Evolutionary conservation across 495 filamentous ascomycete species (phyloP).

Genomic region (Rhypophila decipiens): DNA sequence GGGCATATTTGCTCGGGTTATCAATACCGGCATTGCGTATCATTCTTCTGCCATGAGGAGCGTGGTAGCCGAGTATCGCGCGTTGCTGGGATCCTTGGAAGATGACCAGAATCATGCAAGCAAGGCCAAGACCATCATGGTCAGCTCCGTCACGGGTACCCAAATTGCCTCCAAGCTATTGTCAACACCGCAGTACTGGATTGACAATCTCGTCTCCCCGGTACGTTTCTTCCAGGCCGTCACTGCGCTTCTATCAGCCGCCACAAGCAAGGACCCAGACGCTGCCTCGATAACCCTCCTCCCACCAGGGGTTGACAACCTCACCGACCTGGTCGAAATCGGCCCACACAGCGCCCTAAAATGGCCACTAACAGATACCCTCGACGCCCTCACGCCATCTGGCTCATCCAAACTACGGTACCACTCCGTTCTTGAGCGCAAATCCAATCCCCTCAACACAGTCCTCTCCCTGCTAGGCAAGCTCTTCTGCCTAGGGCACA

Average conservation of each 20-base stretch:
- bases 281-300: too few species aligned
- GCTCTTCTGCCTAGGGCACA: too few species aligned
- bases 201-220: constrained; percentile 38
- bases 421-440: too few species aligned
- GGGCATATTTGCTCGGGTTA: constrained; percentile 37
- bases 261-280: too few species aligned
- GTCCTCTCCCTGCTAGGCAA: too few species aligned
- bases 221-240: constrained; percentile 37
- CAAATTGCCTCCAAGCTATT: constrained; percentile 10
- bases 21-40: constrained; percentile 34
- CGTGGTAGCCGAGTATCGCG: constrained; percentile 31
- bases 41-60: constrained; percentile 32
- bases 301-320: constrained; percentile 1
- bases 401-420: too few species aligned
- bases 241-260: too few species aligned
- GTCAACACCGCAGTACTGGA: constrained; percentile 32
- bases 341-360: constrained; percentile 53
- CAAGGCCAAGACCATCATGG: constrained; percentile 17
- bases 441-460: too few species aligned
- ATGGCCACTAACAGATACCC: constrained; percentile 2
- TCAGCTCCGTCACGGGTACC: constrained; percentile 30
- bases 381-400: too few species aligned
- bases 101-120: neutral
- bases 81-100: constrained; percentile 13
- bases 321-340: constrained; percentile 41